These are phyloP conservation scores for Pistacia atlantica DNA, from an alignment of 345 rosid genomes.

Conservation along the genomic window DNA sequence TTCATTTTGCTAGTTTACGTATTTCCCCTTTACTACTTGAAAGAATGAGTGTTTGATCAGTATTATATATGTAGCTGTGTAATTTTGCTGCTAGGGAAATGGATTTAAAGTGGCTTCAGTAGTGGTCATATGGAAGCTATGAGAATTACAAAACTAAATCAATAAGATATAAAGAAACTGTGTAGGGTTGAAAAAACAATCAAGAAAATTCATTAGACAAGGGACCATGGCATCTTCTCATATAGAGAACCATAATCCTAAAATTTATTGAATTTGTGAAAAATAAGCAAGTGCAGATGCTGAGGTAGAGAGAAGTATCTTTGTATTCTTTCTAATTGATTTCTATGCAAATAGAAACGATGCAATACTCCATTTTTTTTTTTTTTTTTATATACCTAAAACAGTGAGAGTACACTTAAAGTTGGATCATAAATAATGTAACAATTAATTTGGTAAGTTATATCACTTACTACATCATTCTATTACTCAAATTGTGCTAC, in stretches of 20 bases:
- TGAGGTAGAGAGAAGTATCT: neutral
- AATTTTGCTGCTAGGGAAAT: neutral
- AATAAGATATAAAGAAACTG: neutral
- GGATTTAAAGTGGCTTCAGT: neutral
- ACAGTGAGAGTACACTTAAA: too few relatives aligned
- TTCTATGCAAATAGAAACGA: neutral
- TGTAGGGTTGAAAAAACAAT: neutral
- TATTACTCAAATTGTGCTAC: too few relatives aligned
- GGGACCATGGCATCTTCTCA: neutral
- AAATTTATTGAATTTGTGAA: neutral
- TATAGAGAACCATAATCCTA: neutral
- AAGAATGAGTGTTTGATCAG: neutral
- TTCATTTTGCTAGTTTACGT: neutral
- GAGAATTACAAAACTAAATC: neutral
- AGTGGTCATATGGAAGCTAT: neutral
- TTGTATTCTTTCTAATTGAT: neutral
- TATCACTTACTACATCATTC: too few relatives aligned
- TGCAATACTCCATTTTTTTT: neutral
- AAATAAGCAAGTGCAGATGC: conserved; percentile 5
- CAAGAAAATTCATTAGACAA: neutral
- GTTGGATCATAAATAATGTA: too few relatives aligned
- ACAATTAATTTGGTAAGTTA: too few relatives aligned
- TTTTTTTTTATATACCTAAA: too few relatives aligned
- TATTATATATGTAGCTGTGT: neutral
- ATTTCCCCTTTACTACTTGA: neutral